Percentiles rank a stretch among this genome's conserved stretches.
phyloP scores from a whole-genome alignment of 352 stramenopile genomes.

The Phytophthora cactorum region DNA sequence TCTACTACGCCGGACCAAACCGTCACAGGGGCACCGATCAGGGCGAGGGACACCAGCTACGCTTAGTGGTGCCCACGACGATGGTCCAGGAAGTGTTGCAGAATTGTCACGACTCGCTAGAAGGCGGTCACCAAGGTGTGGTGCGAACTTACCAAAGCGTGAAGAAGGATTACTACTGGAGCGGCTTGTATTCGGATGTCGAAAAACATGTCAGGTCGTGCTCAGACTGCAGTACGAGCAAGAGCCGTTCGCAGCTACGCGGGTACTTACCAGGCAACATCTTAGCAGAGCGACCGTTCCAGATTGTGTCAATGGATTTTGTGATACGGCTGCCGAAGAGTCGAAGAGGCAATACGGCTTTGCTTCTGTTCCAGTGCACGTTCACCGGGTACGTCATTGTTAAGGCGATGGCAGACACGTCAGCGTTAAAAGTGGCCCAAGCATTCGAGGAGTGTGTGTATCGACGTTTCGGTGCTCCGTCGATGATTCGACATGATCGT shows the following conservation, averaged over 20 bases:
- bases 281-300: not conserved
- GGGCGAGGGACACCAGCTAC: not conserved
- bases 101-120: not conserved
- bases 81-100: not conserved
- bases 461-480: not conserved
- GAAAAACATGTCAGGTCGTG: not conserved
- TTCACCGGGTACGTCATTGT: not conserved
- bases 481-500: not conserved
- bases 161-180: not conserved
- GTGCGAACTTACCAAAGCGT: not conserved
- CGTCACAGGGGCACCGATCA: not conserved
- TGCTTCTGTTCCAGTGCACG: not conserved
- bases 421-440: not conserved
- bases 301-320: slow-evolving; percentile 1
- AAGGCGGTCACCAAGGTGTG: not conserved
- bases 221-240: not conserved
- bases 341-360: not conserved
- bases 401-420: not conserved
- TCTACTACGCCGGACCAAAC: not conserved
- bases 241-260: not conserved
- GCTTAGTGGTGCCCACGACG: not conserved
- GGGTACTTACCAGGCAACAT: not conserved
- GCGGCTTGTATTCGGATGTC: not conserved
- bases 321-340: not conserved
- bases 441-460: not conserved